Percentiles rank a stretch among this genome's conserved stretches.
These are phyloP conservation scores for Auriscalpium microsporum DNA, from an alignment of 768 basidiomycete species.

Conservation along the genomic window DNA sequence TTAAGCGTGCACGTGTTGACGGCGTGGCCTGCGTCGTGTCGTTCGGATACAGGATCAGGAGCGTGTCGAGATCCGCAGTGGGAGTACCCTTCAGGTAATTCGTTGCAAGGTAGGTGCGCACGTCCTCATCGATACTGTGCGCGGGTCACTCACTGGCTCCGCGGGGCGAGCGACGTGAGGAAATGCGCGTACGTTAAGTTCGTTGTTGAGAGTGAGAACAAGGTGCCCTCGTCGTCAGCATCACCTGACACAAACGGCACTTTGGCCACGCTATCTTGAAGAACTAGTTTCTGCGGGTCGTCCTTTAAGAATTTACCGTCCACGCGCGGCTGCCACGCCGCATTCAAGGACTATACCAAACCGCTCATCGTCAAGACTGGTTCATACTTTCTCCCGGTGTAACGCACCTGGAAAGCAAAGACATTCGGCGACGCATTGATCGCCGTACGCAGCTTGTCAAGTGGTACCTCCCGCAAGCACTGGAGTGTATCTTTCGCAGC, in stretches of 20 bases:
- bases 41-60: not conserved
- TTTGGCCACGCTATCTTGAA: constrained; percentile 4
- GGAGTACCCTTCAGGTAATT: not conserved
- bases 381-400: no score
- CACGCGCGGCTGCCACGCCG: constrained; percentile 8
- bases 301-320: constrained; percentile 13
- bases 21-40: not conserved
- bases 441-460: not conserved
- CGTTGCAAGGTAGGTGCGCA: not conserved
- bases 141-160: no score
- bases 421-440: not conserved
- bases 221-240: constrained; percentile 12
- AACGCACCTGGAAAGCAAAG: not conserved
- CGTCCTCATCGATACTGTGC: not conserved
- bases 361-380: no score
- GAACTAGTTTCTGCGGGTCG: constrained; percentile 1
- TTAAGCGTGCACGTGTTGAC: constrained; percentile 1
- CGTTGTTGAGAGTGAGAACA: not conserved
- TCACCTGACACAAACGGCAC: constrained; percentile 6
- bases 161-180: not conserved
- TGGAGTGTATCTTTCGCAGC: not conserved
- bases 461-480: constrained; percentile 8
- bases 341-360: not conserved
- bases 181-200: not conserved
- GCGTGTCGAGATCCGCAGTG: not conserved